phyloP scores from a whole-genome alignment of 2,329 filamentous ascomycete species.

The Dryadomyces sulphureus region DNA sequence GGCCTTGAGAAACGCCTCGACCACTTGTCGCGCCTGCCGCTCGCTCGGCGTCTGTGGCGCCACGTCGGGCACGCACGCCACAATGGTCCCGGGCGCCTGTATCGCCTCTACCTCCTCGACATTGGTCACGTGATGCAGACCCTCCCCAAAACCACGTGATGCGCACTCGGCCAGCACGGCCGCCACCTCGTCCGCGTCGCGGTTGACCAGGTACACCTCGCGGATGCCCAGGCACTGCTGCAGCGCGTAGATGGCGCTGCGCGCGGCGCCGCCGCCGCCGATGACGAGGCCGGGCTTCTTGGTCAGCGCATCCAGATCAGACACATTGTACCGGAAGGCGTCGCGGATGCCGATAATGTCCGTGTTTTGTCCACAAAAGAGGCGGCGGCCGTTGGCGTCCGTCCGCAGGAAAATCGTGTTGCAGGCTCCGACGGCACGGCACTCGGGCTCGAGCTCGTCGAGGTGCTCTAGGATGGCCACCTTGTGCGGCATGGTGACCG shows the following conservation, averaged over 20 bases:
- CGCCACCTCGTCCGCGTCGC: constrained; percentile 51
- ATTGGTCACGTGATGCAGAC: constrained; percentile 44
- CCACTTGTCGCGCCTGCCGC: constrained; percentile 34
- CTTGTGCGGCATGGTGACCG: constrained; percentile 77
- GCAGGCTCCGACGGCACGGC: constrained; percentile 57
- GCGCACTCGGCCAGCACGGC: constrained; percentile 51
- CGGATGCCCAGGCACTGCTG: constrained; percentile 53
- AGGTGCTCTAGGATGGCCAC: constrained; percentile 59
- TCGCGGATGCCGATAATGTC: constrained; percentile 68
- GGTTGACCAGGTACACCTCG: constrained; percentile 63
- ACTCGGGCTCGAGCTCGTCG: constrained; percentile 60
- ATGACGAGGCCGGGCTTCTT: constrained; percentile 55
- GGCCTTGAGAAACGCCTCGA: constrained; percentile 16
- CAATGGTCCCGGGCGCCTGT: constrained; percentile 48
- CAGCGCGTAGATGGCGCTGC: constrained; percentile 63
- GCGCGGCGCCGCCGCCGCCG: constrained; percentile 65
- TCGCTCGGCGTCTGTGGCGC: constrained; percentile 52
- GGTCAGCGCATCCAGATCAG: constrained; percentile 27
- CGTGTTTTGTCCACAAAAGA: constrained; percentile 63
- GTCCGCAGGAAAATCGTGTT: constrained; percentile 61
- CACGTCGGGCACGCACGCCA: constrained; percentile 64
- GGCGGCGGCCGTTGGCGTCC: constrained; percentile 25
- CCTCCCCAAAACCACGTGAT: constrained; percentile 41
- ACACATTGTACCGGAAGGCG: constrained; percentile 45
- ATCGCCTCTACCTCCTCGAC: constrained; percentile 44